Base-by-base conservation (phyloP, 345 rosid genomes). In the Zanthoxylum bungeanum region DNA sequence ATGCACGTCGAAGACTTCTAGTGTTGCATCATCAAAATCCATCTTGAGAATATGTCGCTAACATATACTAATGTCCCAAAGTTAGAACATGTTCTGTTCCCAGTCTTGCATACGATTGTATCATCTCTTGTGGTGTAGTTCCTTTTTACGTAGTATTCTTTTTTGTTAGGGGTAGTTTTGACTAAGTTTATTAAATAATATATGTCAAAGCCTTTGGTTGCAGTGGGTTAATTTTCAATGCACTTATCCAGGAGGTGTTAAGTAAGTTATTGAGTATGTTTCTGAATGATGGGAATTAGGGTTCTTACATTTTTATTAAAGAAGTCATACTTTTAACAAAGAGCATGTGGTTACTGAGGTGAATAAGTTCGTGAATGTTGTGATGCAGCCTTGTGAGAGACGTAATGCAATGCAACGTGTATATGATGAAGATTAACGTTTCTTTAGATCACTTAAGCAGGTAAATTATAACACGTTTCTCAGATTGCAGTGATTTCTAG, bases 31-130 rank as follows among this genome's bases (percentile, higher is more conserved):
- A n/a, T n/a, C n/a, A n/a, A n/a, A n/a, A n/a, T n/a, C n/a, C n/a
- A n/a, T n/a, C n/a, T n/a, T n/a, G n/a, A n/a, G n/a, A n/a, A n/a
- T n/a, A n/a, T n/a, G n/a, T n/a, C n/a, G n/a, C n/a, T n/a, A n/a
- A n/a, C n/a, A n/a, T 97, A 94, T 81, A 75, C 82, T 59, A 69
- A 83, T 78, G 91, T 94, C 82, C 97, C 93, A 47, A 57, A 82
- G 17, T 71, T 92, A 60, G 79, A 92, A 40, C 97, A 97, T 51
- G 81, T 85, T 73, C 77, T 94, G 74, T 90, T 94, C 80, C 97
- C 98, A 70, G 81, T 85, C 78, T 85, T 92, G 82, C 92, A 82
- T 78, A 79, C 76, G 49, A 87, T 94, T 69, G 92, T 92, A 75
- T 85, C 97, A 52, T 89, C 93, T 64, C 52, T 63, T 55, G 31